Conservation (phyloP, 2,329 filamentous ascomycete genomes). For the Arthrobotrys musiformis region DNA sequence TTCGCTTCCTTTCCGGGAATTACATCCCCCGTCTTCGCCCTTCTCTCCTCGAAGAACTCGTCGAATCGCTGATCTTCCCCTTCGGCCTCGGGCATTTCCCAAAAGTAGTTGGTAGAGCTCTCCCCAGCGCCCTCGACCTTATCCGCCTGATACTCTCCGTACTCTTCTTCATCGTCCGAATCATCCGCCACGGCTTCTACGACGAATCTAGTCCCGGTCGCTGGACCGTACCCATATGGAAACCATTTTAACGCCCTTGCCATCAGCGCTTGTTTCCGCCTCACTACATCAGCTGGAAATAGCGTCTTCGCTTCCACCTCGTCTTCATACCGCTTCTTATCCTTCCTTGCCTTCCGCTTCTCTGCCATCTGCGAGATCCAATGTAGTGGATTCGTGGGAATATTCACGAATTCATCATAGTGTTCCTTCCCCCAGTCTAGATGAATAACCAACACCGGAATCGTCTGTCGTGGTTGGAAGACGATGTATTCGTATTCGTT, state of each 20-base stretch:
- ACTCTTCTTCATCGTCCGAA: slow-evolving; percentile 64
- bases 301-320: slow-evolving; percentile 42
- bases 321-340: neutral
- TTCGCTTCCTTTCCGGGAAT: neutral
- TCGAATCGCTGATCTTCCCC: slow-evolving; percentile 40
- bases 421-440: slow-evolving; percentile 63
- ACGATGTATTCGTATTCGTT: slow-evolving; percentile 64
- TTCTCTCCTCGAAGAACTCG: slow-evolving; percentile 50
- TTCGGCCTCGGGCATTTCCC: slow-evolving; percentile 39
- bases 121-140: slow-evolving; percentile 58
- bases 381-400: slow-evolving; percentile 56
- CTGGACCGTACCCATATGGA: slow-evolving; percentile 66
- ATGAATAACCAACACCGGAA: slow-evolving; percentile 66
- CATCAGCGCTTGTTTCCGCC: slow-evolving; percentile 62
- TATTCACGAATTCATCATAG: slow-evolving; percentile 57
- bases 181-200: slow-evolving; percentile 65
- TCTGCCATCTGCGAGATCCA: slow-evolving; percentile 52
- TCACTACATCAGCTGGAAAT: slow-evolving; percentile 62
- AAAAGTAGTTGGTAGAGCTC: slow-evolving; percentile 20
- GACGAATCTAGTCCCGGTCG: slow-evolving; percentile 64
- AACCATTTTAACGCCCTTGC: slow-evolving; percentile 66
- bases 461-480: slow-evolving; percentile 64
- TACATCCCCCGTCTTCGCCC: slow-evolving; percentile 25
- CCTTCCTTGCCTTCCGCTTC: slow-evolving; percentile 11
- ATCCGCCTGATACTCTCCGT: slow-evolving; percentile 63